Evolutionary conservation across 2,329 filamentous ascomycete species (phyloP).

Genomic region (Microsporum audouinii): DNA sequence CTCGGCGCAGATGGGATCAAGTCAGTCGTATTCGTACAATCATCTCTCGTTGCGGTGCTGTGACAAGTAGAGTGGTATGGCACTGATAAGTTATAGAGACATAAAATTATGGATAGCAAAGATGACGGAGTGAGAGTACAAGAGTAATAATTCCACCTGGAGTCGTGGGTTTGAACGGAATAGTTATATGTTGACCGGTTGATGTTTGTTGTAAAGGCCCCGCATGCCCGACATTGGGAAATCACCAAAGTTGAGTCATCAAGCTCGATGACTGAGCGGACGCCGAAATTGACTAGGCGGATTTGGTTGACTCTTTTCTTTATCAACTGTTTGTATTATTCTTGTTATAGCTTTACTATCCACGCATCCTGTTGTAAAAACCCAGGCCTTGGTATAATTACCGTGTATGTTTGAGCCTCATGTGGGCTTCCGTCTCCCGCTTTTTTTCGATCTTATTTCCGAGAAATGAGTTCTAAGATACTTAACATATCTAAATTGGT

Average conservation of each 20-base stretch:
- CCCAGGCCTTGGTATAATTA: background rate
- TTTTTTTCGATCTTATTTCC: background rate
- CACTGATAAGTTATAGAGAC: background rate
- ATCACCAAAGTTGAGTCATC: background rate
- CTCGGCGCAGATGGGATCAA: slow-evolving; percentile 8
- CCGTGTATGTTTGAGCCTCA: background rate
- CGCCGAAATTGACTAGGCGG: background rate
- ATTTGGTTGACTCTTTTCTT: background rate
- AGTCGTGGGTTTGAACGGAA: background rate
- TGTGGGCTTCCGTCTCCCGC: background rate
- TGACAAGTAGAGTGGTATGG: background rate
- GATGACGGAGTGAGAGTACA: background rate
- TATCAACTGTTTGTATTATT: background rate
- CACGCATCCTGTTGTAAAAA: background rate
- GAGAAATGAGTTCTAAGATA: too few species aligned
- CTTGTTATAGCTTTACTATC: background rate
- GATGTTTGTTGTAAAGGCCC: background rate
- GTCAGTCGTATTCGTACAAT: slow-evolving; percentile 12
- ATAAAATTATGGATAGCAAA: background rate
- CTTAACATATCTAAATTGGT: too few species aligned
- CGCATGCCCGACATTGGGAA: background rate
- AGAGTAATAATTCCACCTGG: background rate
- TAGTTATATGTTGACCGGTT: background rate
- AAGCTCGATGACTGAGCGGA: background rate
- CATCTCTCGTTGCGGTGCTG: slow-evolving; percentile 11